Conservation (phyloP, 306 rosid genomes). For the Cucumis sativus region DNA sequence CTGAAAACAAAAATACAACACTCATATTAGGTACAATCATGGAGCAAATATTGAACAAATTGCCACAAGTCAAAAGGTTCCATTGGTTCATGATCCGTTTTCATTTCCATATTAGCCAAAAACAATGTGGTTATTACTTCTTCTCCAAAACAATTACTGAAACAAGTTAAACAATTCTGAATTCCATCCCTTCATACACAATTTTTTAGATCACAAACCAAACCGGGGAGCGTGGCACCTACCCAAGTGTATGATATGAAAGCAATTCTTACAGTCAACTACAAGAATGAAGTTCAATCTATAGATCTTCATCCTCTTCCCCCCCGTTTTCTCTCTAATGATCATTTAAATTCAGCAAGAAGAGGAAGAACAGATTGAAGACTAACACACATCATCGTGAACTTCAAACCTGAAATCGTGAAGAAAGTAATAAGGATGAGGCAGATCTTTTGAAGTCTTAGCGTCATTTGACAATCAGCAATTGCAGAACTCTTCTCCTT, state of each 20-base stretch:
- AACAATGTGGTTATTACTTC: background rate
- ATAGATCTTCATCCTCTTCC: background rate
- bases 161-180: background rate
- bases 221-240: background rate
- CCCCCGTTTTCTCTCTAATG: background rate
- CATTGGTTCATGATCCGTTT: background rate
- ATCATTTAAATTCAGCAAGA: background rate
- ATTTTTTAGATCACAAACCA: background rate
- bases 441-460: slow-evolving; percentile 38
- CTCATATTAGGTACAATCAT: slow-evolving; percentile 12
- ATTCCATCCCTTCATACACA: background rate
- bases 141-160: background rate
- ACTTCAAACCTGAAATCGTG: slow-evolving; percentile 26
- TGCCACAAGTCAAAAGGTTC: background rate
- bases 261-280: background rate
- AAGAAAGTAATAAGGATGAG: slow-evolving; percentile 22
- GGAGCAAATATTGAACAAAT: background rate
- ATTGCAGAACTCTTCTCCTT: slow-evolving; percentile 23
- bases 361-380: background rate
- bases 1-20: slow-evolving; percentile 35
- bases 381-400: slow-evolving; percentile 15
- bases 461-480: slow-evolving; percentile 53
- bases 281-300: background rate
- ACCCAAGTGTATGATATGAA: background rate
- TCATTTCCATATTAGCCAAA: background rate